phyloP scores from a whole-genome alignment of 768 basidiomycete genomes.

The Erythrobasidium yunnanense region DNA sequence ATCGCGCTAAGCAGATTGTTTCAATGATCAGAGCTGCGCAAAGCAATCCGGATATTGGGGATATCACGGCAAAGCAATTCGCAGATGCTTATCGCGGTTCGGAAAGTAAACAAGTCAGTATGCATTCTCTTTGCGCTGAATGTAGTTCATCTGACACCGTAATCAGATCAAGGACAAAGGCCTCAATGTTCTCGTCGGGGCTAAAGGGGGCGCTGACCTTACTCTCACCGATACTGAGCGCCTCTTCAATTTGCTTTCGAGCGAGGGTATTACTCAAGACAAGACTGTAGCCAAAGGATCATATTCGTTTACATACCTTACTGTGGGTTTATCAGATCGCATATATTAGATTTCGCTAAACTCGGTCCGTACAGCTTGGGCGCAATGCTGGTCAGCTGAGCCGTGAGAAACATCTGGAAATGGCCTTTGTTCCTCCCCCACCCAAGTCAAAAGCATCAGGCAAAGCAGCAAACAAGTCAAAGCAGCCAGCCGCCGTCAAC shows the following conservation, averaged over 20 bases:
- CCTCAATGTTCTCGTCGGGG: constrained; percentile 47
- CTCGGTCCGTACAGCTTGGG: constrained; percentile 16
- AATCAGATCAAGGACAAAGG: constrained; percentile 47
- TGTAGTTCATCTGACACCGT: background rate
- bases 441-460: background rate
- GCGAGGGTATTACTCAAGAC: constrained; percentile 49
- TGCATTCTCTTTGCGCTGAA: background rate
- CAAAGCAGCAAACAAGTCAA: background rate
- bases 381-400: constrained; percentile 18
- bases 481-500: no score
- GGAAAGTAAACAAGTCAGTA: constrained; percentile 31
- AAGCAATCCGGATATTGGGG: constrained; percentile 41
- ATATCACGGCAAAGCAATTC: constrained; percentile 55
- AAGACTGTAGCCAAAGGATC: constrained; percentile 46
- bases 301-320: constrained; percentile 33
- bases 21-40: constrained; percentile 50
- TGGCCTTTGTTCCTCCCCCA: background rate
- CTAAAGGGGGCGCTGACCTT: constrained; percentile 52
- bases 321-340: constrained; percentile 33
- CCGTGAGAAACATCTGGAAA: background rate
- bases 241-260: constrained; percentile 52
- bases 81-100: constrained; percentile 57
- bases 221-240: constrained; percentile 54
- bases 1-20: constrained; percentile 51
- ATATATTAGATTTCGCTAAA: background rate